phyloP scores from a whole-genome alignment of 768 basidiomycete species.

The Mycena albidolilacea region DNA sequence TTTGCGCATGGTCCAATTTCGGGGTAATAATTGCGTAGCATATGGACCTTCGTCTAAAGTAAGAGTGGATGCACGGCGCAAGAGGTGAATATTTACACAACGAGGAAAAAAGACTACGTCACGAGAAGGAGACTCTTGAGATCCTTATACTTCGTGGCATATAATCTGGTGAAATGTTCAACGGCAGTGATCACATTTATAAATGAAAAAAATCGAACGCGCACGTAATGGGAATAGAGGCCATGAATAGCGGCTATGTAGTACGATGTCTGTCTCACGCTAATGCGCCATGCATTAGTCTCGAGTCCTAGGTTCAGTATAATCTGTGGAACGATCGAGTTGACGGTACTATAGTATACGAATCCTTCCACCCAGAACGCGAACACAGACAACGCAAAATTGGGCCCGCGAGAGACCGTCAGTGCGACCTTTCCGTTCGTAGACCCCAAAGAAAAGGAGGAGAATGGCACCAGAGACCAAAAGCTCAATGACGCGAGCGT shows the following conservation, averaged over 20 bases:
- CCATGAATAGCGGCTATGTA: slow-evolving; percentile 27
- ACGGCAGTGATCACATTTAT: background rate
- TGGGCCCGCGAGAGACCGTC: slow-evolving; percentile 40
- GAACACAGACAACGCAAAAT: slow-evolving; percentile 36
- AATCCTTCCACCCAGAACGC: slow-evolving; percentile 41
- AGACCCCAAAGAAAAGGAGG: slow-evolving; percentile 36
- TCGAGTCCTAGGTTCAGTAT: slow-evolving; percentile 38
- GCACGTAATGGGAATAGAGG: slow-evolving; percentile 39
- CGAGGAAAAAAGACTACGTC: slow-evolving; percentile 40
- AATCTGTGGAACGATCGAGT: slow-evolving; percentile 37
- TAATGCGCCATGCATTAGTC: slow-evolving; percentile 39
- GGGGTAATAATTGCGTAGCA: slow-evolving; percentile 42
- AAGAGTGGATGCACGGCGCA: background rate
- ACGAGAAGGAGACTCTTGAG: slow-evolving; percentile 38
- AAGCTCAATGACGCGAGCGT: slow-evolving; percentile 34
- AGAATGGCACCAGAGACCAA: slow-evolving; percentile 31
- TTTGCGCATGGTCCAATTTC: slow-evolving; percentile 39
- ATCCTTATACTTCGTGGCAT: slow-evolving; percentile 40
- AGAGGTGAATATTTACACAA: slow-evolving; percentile 19
- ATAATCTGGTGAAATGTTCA: slow-evolving; percentile 19
- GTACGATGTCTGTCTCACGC: slow-evolving; percentile 37
- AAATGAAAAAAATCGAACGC: background rate
- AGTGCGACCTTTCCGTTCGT: slow-evolving; percentile 38
- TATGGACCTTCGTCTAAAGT: slow-evolving; percentile 24
- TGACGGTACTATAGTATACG: slow-evolving; percentile 41